Base-by-base conservation (phyloP, 2,329 filamentous ascomycete genomes). In the Ophioceras dolichostomum region DNA sequence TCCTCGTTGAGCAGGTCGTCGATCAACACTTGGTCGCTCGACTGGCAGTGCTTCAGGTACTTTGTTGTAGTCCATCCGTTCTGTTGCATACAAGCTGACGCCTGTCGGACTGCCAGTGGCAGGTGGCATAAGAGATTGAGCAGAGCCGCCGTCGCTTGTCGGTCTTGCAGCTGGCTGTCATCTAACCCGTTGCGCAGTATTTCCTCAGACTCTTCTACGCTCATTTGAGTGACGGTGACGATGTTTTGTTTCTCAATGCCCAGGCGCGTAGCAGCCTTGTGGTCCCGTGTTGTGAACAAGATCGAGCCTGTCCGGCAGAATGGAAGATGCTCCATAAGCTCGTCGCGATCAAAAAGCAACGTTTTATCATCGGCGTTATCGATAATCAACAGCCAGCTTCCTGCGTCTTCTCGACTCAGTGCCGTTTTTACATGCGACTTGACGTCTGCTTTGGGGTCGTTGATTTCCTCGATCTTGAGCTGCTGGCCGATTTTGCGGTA, bases 311-410 rank as follows among this genome's bases (percentile, higher is more conserved):
- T 46, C 8, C 29, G 21, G 27, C 53, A 49, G n/a, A n/a, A n/a
- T n/a, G n/a, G n/a, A n/a, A n/a, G n/a, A n/a, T n/a, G n/a, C n/a
- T n/a, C n/a, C 1, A 60, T 38, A 2, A 62, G 39, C 2, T 54
- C 39, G 4, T 34, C 33, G n/a, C n/a, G n/a, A n/a, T n/a, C n/a
- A n/a, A n/a, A n/a, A n/a, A n/a, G n/a, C n/a, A n/a, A n/a, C n/a
- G n/a, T n/a, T n/a, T n/a, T n/a, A 39, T 67, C 58, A 38, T 67
- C 60, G 10, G 58, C 59, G 35, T 65, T 67, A 38, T 68, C 62
- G n/a, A 67, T 36, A 29, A 68, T 47, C 30, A 67, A 39, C 2
- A 68, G 47, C 64, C 61, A 67, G 2, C 41, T 40, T 2, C 52
- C 49, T 2, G 32, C 40, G n/a, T 26, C 39, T n/a, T 49, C 45